Evolutionary conservation across 2,329 filamentous ascomycete genomes (phyloP).

Genomic region (Penicillium palitans): DNA sequence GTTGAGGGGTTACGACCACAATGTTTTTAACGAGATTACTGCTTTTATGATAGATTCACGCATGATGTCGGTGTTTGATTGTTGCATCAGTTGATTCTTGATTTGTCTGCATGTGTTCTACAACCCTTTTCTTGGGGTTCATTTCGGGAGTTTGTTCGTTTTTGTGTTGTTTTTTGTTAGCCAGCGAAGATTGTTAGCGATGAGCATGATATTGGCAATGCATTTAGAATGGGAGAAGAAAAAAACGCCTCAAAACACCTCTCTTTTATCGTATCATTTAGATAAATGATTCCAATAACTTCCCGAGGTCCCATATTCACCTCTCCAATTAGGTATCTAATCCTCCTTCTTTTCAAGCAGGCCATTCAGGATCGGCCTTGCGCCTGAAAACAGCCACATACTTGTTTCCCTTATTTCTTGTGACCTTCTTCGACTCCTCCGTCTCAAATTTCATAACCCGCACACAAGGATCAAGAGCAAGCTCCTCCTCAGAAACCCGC

Average conservation of each 20-base stretch:
- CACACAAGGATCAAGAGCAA: constrained; percentile 60
- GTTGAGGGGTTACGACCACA: background rate
- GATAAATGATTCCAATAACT: background rate
- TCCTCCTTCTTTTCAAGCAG: constrained; percentile 18
- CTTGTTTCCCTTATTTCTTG: constrained; percentile 84
- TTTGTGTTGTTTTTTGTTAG: constrained; percentile 6
- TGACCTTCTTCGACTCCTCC: constrained; percentile 96
- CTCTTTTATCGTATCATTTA: constrained; percentile 5
- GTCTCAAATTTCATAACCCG: constrained; percentile 72
- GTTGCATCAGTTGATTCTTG: constrained; percentile 12
- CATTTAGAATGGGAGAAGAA: constrained; percentile 16
- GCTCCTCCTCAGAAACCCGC: constrained; percentile 61
- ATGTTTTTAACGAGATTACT: constrained; percentile 7
- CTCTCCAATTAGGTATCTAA: background rate
- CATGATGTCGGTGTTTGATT: constrained; percentile 17
- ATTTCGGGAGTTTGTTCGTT: constrained; percentile 3
- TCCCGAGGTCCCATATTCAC: background rate
- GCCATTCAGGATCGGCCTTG: constrained; percentile 75
- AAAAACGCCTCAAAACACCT: constrained; percentile 17
- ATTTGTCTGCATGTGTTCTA: constrained; percentile 10
- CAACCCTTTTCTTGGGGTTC: background rate
- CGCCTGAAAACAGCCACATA: constrained; percentile 87
- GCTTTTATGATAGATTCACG: constrained; percentile 20
- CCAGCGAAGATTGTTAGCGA: constrained; percentile 16
- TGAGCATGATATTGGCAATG: constrained; percentile 17